These are phyloP conservation scores for Hymenoscyphus albidus DNA, from an alignment of 2,329 filamentous ascomycete species.

Conservation along the genomic window DNA sequence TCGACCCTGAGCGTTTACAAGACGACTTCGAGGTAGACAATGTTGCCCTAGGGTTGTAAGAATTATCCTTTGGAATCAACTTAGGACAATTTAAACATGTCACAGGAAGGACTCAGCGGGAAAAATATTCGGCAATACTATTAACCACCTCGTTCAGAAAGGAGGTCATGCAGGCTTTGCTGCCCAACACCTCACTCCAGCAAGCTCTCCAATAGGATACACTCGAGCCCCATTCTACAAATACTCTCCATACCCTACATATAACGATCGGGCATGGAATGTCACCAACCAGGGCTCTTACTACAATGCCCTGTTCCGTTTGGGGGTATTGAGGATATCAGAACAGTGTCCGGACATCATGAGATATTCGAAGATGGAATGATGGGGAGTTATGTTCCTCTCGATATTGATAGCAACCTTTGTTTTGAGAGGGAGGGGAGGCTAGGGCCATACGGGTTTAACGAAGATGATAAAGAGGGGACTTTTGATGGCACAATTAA, in stretches of 20 bases:
- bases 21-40: not conserved
- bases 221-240: constrained; percentile 47
- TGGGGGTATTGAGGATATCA: constrained; percentile 50
- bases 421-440: constrained; percentile 68
- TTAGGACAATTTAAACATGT: not conserved
- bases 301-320: constrained; percentile 60
- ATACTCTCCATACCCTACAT: constrained; percentile 69
- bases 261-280: constrained; percentile 61
- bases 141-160: not conserved
- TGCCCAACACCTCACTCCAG: not conserved
- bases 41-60: not conserved
- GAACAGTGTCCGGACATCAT: constrained; percentile 60
- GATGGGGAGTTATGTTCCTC: constrained; percentile 58
- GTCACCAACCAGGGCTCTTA: constrained; percentile 53
- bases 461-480: constrained; percentile 32
- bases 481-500: not conserved
- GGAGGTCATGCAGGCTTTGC: not conserved
- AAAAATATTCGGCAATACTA: not conserved
- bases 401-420: constrained; percentile 58
- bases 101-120: not conserved
- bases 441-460: constrained; percentile 62
- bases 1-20: not conserved
- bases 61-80: not conserved
- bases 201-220: constrained; percentile 40
- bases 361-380: constrained; percentile 55